These are phyloP conservation scores for Zopfochytrium polystomum DNA, from an alignment of 371 early-diverging fungal genomes.

Conservation along the genomic window DNA sequence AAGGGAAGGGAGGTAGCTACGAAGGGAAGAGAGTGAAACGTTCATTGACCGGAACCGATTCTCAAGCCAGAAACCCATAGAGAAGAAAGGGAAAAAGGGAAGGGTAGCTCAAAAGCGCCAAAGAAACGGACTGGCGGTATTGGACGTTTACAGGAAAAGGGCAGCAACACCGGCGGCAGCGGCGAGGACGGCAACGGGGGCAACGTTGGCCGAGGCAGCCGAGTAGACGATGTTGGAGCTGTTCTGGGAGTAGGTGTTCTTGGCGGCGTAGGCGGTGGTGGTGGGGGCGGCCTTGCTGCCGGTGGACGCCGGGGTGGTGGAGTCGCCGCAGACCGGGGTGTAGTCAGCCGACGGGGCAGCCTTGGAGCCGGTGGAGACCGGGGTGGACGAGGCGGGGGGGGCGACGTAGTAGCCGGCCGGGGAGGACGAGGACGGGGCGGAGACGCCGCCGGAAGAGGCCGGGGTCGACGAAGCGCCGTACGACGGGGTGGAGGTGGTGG, in stretches of 20 bases:
- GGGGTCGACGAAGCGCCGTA: background rate
- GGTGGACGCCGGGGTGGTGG: background rate
- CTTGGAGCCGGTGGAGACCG: background rate
- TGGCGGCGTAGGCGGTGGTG: no score
- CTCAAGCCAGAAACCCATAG: no score
- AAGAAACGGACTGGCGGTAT: no score
- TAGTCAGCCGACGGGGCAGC: background rate
- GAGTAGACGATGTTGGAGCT: slow-evolving; percentile 1
- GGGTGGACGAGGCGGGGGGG: background rate
- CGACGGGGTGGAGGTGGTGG: background rate
- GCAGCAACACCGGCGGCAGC: slow-evolving; percentile 2
- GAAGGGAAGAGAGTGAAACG: no score
- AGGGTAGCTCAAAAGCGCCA: no score
- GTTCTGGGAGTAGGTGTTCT: background rate
- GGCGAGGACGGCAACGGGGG: background rate
- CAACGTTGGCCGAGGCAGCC: background rate
- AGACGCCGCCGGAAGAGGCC: background rate
- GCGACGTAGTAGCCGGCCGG: background rate
- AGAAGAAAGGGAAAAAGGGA: no score
- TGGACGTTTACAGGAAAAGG: background rate
- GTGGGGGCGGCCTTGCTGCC: background rate
- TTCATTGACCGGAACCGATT: no score
- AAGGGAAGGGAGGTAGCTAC: no score
- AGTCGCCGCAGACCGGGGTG: slow-evolving; percentile 1
- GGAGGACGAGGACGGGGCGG: background rate